Evolutionary conservation across 345 rosid genomes (phyloP).

Genomic region (Euphorbia tirucalli): DNA sequence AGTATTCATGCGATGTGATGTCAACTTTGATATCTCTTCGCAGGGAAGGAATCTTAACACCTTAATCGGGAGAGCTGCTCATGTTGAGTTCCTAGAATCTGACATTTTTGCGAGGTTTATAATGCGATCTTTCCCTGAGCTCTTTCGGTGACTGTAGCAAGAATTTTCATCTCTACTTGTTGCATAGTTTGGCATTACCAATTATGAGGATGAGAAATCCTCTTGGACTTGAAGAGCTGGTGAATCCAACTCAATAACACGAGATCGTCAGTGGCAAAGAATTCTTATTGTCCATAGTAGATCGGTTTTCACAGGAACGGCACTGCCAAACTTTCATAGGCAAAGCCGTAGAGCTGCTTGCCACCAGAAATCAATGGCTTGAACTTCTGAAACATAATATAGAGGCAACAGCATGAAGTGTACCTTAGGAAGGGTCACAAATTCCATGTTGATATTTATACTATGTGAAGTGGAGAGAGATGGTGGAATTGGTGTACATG

Average conservation of each 20-base stretch:
- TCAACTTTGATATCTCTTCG: conserved; percentile 66
- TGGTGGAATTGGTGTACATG: not conserved
- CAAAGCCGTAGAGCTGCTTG: not conserved
- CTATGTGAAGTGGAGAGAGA: not conserved
- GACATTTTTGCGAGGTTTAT: conserved; percentile 75
- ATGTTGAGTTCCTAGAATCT: conserved; percentile 82
- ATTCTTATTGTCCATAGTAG: too few species aligned
- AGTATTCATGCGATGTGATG: conserved; percentile 80
- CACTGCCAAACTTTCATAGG: not conserved
- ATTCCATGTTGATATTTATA: not conserved
- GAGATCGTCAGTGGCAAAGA: too few species aligned
- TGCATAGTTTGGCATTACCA: not conserved
- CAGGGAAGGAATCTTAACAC: conserved; percentile 79
- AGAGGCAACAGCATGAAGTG: not conserved
- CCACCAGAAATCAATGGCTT: not conserved
- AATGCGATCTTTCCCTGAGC: conserved; percentile 86
- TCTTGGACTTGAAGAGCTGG: not conserved
- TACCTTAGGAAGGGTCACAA: not conserved
- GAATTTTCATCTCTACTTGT: not conserved
- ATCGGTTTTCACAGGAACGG: not conserved
- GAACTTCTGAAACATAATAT: too few species aligned
- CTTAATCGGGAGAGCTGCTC: conserved; percentile 89
- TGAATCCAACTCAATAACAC: not conserved
- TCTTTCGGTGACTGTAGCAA: conserved; percentile 42
- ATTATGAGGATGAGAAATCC: not conserved